Evolutionary conservation across 257 asterid species (phyloP), one percentile per base, ranked within the genome.

Genomic region (Nicotiana noctiflora): DNA sequence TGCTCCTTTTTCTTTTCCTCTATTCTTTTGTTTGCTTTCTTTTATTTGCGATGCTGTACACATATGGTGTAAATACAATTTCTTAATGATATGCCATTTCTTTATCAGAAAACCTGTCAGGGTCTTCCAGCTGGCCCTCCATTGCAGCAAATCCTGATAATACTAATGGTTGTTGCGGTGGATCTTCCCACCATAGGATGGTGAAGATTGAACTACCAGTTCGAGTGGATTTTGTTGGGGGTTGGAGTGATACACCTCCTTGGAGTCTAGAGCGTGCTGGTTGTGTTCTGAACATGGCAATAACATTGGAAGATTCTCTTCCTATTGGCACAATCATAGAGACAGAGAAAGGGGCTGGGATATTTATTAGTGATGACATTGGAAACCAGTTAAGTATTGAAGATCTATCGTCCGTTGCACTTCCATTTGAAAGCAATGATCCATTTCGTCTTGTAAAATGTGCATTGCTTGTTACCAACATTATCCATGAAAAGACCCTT

Each of bases 211-310:
- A 96, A 86, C 84, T 96, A 84, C 98, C 99, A 15, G 99, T 96
- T 82, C 91, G 98, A 59, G 97, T 94, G 81, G 97, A 96, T 88
- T 96, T 96, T 87, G 97, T 88, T 55, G 99, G 99, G 65, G 98
- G 98, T 53, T 96, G 99, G 99, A 96, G 98, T 74, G 98, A 96
- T 81, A 94, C 97, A 79, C 99, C 97, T 84, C 98, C 98, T 19
- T 95, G 99, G 98, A 96, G 98, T 88, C 88, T 92, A 89, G 98
- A 96, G 85, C 99, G 98, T 74, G 90, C 91, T 29, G 99, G 99
- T 46, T 92, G 96, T 63, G 98, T 93, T 80, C 87, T 96, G 80
- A 93, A 96, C 90, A 92, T 94, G 98, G 99, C 99, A 83, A 92
- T 96, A 82, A 89, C 86, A 60, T 79, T 92, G 75, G 93, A 86